Conservation (phyloP, 257 asterid genomes). For the Plantago elongata region DNA sequence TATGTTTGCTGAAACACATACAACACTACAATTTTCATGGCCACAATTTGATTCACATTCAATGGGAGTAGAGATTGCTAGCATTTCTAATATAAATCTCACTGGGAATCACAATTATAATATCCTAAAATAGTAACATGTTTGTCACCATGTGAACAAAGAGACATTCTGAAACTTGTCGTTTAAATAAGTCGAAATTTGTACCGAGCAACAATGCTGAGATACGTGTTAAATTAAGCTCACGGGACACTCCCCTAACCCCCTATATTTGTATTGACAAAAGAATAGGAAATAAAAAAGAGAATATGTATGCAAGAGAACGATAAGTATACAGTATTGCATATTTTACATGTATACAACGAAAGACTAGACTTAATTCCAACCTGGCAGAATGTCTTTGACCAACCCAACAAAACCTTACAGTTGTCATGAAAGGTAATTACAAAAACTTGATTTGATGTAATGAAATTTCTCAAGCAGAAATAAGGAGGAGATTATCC, state of each 20-base stretch:
- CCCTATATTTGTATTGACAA: not conserved
- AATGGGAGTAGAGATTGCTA: slow-evolving; percentile 20
- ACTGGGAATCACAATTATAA: slow-evolving; percentile 15
- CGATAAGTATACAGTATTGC: slow-evolving; percentile 12
- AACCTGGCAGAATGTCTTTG: slow-evolving; percentile 10
- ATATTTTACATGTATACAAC: slow-evolving; percentile 15
- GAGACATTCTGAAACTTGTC: slow-evolving; percentile 16
- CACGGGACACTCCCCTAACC: slow-evolving; percentile 16
- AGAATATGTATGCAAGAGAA: slow-evolving; percentile 3
- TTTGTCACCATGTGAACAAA: slow-evolving; percentile 21
- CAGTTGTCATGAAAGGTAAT: slow-evolving; percentile 12
- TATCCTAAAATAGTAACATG: slow-evolving; percentile 18
- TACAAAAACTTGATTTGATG: not conserved
- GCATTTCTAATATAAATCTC: slow-evolving; percentile 14
- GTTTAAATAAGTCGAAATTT: slow-evolving; percentile 19
- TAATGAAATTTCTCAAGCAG: slow-evolving; percentile 5
- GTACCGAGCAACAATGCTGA: slow-evolving; percentile 7
- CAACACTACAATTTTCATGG: slow-evolving; percentile 16
- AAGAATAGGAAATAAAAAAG: not conserved
- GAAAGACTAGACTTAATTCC: slow-evolving; percentile 10
- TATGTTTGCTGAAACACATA: slow-evolving; percentile 14
- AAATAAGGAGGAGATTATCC: not conserved
- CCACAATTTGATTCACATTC: slow-evolving; percentile 22
- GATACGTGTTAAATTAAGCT: slow-evolving; percentile 13
- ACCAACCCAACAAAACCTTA: slow-evolving; percentile 22